A percentile compares a stretch with the other conserved stretches of the same genome.
phyloP scores from a whole-genome alignment of 2,329 filamentous ascomycete species.

The Sphaerulina vaccinii region DNA sequence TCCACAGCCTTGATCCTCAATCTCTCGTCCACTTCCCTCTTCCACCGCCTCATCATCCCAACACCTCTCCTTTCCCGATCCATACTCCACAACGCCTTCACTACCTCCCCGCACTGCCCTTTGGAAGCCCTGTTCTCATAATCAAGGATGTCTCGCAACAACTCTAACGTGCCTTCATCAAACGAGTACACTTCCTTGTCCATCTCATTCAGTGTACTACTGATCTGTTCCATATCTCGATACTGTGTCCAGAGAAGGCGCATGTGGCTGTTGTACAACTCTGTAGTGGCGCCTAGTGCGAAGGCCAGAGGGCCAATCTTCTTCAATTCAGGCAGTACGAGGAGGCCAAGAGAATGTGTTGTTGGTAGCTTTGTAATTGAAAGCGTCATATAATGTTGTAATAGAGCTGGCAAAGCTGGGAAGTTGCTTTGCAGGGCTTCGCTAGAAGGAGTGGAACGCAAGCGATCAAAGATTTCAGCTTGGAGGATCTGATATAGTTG shows the following conservation, averaged over 20 bases:
- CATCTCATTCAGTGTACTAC: conserved; percentile 65
- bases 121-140: conserved; percentile 29
- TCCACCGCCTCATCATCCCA: conserved; percentile 27
- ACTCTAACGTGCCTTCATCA: conserved; percentile 48
- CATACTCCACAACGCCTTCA: conserved; percentile 37
- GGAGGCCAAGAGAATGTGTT: conserved; percentile 57
- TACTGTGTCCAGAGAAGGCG: conserved; percentile 61
- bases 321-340: conserved; percentile 66
- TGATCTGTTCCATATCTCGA: conserved; percentile 56
- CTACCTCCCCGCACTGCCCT: conserved; percentile 24
- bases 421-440: conserved; percentile 2
- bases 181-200: conserved; percentile 60
- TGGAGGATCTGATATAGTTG: conserved; percentile 68
- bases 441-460: not conserved
- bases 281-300: conserved; percentile 67
- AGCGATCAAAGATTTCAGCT: conserved; percentile 59
- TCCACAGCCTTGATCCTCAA: conserved; percentile 8
- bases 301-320: conserved; percentile 67
- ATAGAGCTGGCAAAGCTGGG: conserved; percentile 20
- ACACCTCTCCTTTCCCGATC: conserved; percentile 38
- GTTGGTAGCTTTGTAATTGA: conserved; percentile 56
- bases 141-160: conserved; percentile 40
- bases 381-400: conserved; percentile 25
- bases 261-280: conserved; percentile 68
- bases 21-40: conserved; percentile 4